Conservation (phyloP, 129 eudicot genomes). For the Kitagawia praeruptora region DNA sequence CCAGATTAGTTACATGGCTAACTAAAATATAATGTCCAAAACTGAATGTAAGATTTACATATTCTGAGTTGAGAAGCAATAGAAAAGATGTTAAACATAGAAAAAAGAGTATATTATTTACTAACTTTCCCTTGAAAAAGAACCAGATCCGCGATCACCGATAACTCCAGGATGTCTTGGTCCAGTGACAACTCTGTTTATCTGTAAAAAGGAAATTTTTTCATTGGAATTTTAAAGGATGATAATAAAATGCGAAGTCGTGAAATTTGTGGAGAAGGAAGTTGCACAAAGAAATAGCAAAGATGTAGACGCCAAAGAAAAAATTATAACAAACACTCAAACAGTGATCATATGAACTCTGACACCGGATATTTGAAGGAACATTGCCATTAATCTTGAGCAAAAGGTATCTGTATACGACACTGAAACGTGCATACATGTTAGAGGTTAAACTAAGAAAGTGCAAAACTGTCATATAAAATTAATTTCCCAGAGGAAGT, state of each 20-base stretch:
- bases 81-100: background rate
- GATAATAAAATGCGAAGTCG: background rate
- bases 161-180: slow-evolving; percentile 85
- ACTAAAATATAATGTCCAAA: background rate
- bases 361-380: background rate
- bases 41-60: background rate
- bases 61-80: background rate
- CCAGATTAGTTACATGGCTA: background rate
- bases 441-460: background rate
- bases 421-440: background rate
- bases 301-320: background rate
- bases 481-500: background rate
- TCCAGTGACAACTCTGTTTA: slow-evolving; percentile 76
- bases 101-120: slow-evolving; percentile 6
- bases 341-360: background rate
- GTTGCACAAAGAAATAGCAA: background rate
- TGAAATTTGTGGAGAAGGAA: background rate
- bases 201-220: slow-evolving; percentile 27
- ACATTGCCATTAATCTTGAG: background rate
- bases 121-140: slow-evolving; percentile 90
- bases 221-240: background rate
- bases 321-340: background rate
- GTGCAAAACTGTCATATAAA: background rate
- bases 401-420: background rate
- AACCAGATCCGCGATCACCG: slow-evolving; percentile 90